Conservation (phyloP, 2,329 filamentous ascomycete genomes). For the Aureobasidium sp. region DNA sequence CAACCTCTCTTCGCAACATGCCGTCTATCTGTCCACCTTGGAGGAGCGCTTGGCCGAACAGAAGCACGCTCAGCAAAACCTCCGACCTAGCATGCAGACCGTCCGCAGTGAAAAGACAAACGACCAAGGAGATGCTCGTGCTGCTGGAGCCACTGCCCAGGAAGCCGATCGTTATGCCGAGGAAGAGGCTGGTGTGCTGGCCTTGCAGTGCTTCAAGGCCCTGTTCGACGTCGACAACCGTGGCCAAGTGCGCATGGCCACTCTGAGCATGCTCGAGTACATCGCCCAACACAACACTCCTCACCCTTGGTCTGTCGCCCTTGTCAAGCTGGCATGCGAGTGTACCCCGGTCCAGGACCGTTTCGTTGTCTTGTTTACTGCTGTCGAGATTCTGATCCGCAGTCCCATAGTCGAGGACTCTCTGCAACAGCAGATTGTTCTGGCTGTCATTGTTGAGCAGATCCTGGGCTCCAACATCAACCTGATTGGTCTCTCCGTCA, state of each 20-base stretch:
- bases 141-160: constrained; percentile 70
- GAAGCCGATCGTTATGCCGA: constrained; percentile 88
- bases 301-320: constrained; percentile 69
- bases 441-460: constrained; percentile 72
- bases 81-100: constrained; percentile 69
- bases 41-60: constrained; percentile 51
- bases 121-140: constrained; percentile 55
- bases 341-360: constrained; percentile 94
- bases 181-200: constrained; percentile 77
- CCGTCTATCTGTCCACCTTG: constrained; percentile 62
- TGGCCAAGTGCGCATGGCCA: constrained; percentile 72
- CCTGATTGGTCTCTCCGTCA: constrained; percentile 89
- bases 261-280: constrained; percentile 66
- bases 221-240: constrained; percentile 79
- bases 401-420: constrained; percentile 63
- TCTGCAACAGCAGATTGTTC: constrained; percentile 64
- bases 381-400: constrained; percentile 67
- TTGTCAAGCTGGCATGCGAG: constrained; percentile 71
- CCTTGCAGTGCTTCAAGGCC: constrained; percentile 77
- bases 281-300: constrained; percentile 40
- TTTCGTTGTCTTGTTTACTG: constrained; percentile 78
- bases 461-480: constrained; percentile 84
- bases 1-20: constrained; percentile 72
- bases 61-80: constrained; percentile 35
- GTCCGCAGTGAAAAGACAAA: constrained; percentile 62